phyloP scores from a whole-genome alignment of 805 yeast species.

The Wickerhamiella qilinensis region DNA sequence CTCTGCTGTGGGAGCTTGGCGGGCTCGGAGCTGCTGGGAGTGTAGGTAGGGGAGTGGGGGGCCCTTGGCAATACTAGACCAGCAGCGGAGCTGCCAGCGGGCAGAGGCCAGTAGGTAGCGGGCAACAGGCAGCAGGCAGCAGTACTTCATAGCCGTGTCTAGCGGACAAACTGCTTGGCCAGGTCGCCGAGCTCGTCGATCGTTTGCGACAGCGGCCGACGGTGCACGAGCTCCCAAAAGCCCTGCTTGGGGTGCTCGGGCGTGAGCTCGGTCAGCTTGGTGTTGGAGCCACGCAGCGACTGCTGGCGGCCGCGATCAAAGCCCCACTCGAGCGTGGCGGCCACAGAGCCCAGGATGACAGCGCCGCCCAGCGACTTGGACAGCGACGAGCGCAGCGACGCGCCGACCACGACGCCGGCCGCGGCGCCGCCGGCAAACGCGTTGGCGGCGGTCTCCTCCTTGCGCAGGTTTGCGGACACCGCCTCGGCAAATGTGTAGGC shows the following conservation, averaged over 20 bases:
- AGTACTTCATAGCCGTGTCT: too few species aligned
- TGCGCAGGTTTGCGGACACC: constrained; percentile 41
- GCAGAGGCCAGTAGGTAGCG: too few species aligned
- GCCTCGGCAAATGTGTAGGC: constrained; percentile 29
- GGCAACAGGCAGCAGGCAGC: too few species aligned
- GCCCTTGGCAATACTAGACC: too few species aligned
- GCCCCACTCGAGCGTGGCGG: constrained; percentile 27
- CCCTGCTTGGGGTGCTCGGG: constrained; percentile 30
- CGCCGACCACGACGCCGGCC: constrained; percentile 30
- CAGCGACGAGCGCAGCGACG: constrained; percentile 17
- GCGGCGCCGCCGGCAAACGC: constrained; percentile 33
- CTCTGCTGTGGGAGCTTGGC: too few species aligned
- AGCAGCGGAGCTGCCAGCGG: too few species aligned
- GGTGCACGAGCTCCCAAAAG: constrained; percentile 67
- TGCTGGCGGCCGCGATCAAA: constrained; percentile 18
- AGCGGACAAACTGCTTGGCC: constrained; percentile 16
- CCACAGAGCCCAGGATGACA: constrained; percentile 27
- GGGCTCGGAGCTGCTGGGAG: too few species aligned
- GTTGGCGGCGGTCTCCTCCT: constrained; percentile 46
- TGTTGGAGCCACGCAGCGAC: constrained; percentile 15
- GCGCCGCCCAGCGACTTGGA: constrained; percentile 33
- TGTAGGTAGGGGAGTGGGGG: too few species aligned
- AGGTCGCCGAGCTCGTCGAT: constrained; percentile 50
- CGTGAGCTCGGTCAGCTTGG: constrained; percentile 24
- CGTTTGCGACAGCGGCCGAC: constrained; percentile 72